Evolutionary conservation across 2,329 filamentous ascomycete genomes (phyloP).

Genomic region (Tympanopsis confertula): DNA sequence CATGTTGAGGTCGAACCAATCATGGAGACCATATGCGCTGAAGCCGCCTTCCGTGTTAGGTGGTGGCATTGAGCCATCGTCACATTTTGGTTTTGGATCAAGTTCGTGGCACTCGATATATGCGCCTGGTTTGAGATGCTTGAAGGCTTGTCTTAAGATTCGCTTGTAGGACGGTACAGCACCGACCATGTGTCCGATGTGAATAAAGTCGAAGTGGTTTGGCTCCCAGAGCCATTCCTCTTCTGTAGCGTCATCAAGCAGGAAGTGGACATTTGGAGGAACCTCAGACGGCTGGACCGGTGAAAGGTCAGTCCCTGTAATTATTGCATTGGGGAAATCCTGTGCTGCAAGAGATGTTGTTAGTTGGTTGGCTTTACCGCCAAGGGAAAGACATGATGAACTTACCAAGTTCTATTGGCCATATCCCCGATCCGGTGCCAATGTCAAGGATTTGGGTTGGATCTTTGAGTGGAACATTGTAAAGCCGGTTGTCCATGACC

Average conservation of each 20-base stretch:
- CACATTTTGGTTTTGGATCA: conserved; percentile 12
- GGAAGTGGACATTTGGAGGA: background rate
- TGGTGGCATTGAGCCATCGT: conserved; percentile 10
- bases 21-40: background rate
- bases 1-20: conserved; percentile 1
- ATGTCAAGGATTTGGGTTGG: conserved; percentile 25
- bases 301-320: conserved; percentile 18
- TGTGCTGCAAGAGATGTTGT: conserved; percentile 9
- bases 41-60: background rate
- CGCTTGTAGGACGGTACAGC: background rate
- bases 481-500: conserved; percentile 10
- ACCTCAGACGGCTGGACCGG: conserved; percentile 16
- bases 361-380: background rate
- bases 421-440: conserved; percentile 29
- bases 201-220: conserved; percentile 6
- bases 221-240: conserved; percentile 17
- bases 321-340: conserved; percentile 14
- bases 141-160: conserved; percentile 1
- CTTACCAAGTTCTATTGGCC: conserved; percentile 28
- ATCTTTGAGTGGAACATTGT: conserved; percentile 14
- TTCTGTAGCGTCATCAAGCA: conserved; percentile 16
- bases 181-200: conserved; percentile 11
- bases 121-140: conserved; percentile 21
- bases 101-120: conserved; percentile 19
- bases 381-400: background rate